Evolutionary conservation across 768 basidiomycete species (phyloP), one percentile per base, ranked within the genome.

Genomic region (Lentinula sp.): DNA sequence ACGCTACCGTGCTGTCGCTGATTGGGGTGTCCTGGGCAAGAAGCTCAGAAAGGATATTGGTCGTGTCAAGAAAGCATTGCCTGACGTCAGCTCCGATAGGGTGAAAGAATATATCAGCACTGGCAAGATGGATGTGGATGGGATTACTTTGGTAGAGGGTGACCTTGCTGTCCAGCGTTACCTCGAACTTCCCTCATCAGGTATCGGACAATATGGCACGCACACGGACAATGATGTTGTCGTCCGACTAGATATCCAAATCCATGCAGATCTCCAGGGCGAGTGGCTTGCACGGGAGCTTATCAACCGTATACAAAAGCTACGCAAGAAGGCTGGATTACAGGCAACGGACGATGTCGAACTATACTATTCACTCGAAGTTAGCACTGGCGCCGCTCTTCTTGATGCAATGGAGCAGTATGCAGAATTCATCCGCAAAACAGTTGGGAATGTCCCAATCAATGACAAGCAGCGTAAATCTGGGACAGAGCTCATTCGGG

Each of bases 221-320:
- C 87, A 95, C 64, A 93, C 94, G 20, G 93, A 98, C 75, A 91
- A 90, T 68, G 95, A 98, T 66, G 95, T 98, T 56, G 95, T 97
- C 53, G 83, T 98, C 63, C 82, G 96, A 51, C 85, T 99, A 43
- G 97, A 99, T 73, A 85, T 93, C 59, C 86, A 90, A 71, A 82
- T 89, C 50, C 91, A 97, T 67, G 82, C 89, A 0, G 93, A 98
- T 64, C 82, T 98, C 48, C 85, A 88, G 72, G 80, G 85, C 55
- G 91, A 98, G 77, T 95, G 93, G 80, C 79, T 95, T 28, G 88
- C 92, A 50, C 85, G 97, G 49, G 93, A 96, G 73, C 73, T 98
- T 65, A 89, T 90, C 64, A 96, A 95, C 66, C 88, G 95, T 58
- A 88, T 98, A 46, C 97, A 99, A 77, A 93, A 92, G 71, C 78